Evolutionary conservation across 208 protist genomes (phyloP), one percentile per base, ranked within the genome.

Genomic region (Crithidia mellificae): DNA sequence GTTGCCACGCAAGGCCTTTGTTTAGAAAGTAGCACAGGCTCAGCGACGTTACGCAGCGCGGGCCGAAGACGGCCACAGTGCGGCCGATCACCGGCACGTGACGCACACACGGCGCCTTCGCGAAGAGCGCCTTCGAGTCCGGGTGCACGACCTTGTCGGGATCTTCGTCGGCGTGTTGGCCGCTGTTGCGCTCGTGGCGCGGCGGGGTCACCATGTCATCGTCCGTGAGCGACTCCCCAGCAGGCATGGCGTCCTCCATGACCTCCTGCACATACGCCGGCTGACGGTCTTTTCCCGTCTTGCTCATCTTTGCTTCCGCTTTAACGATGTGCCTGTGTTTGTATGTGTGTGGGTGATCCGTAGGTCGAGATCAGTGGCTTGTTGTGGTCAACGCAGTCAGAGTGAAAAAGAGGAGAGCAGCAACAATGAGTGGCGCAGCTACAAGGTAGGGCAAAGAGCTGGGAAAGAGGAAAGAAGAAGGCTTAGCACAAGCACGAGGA

Each of bases 1-100:
- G 55, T 46, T 91, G 63, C 56, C 74, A 68, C 46, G 73, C 72
- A 38, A 84, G 63, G n/a, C 85, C 85, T 41, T 85, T 85, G 69
- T 54, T 73, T 17, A 85, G 63, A 25, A 91, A 74, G 69, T 83
- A 78, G 34, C 47, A 56, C 22, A 87, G 30, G 20, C 72, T 77
- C 1, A 91, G 63, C 14, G 77, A 30, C 17, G 77, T 43, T 9
- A 74, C 71, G 29, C 53, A 76, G 17, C 57, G 63, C 1, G 74
- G 77, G 24, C 77, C 80, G 61, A 72, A 90, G 43, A 57, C 80
- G 32, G 69, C 65, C 29, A 59, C 63, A n/a, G 74, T 57, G 36
- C 54, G 41, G 44, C 77, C 80, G 22, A 86, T 73, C 27, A 82
- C 36, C 17, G 84, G 80, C 3, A 85, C 64, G 25, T 68, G 39